Evolutionary conservation across 2,329 filamentous ascomycete genomes (phyloP), one percentile per base, ranked within the genome.

Genomic region (Arthrocladium fulminans): DNA sequence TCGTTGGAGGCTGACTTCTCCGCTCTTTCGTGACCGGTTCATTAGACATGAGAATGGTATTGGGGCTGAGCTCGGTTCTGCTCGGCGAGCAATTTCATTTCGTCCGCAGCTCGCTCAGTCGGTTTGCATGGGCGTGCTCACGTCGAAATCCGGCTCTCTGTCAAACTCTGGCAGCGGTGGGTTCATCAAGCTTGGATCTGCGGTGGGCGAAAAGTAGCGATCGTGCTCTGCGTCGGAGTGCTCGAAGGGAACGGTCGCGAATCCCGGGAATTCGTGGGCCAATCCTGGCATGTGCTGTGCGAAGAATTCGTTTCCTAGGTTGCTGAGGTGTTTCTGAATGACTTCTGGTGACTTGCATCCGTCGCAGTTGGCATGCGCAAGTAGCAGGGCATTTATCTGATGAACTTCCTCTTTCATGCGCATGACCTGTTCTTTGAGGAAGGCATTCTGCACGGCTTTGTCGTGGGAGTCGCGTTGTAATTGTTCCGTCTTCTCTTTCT

Each of bases 391-490:
- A 32, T 57, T 55, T 50, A 59, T 57, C 34, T 59, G 56, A 38
- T 59, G 56, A 22, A 59, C 50, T 27, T 59, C 55, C 30, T 56
- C 55, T 43, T 57, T 59, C 55, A 59, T 53, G 19, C 53, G 53
- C 56, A 59, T 57, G 19, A 59, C 29, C 24, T 59, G 55, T n/a
- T 59, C 53, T 45, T 57, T 59, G 17, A 59, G 55, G 38, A 56
- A 57, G 8, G 55, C 51, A 41, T 59, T 59, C 37, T 57, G 53
- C n/a, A 59, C 48, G 1, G 55, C 56, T 38, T 57, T 59, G 24
- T 57, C 54, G 45, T 57, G 57, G 6, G 57, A 57, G 34, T 59
- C 55, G 12, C 55, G 55, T 37, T 57, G 55, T 45, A 59, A 47
- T 27, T 53, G 45, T 37, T 57, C 55, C 12, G 57, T 59, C 52